These are phyloP conservation scores for Cicer arietinum DNA, from an alignment of 306 rosid species.

Conservation along the genomic window DNA sequence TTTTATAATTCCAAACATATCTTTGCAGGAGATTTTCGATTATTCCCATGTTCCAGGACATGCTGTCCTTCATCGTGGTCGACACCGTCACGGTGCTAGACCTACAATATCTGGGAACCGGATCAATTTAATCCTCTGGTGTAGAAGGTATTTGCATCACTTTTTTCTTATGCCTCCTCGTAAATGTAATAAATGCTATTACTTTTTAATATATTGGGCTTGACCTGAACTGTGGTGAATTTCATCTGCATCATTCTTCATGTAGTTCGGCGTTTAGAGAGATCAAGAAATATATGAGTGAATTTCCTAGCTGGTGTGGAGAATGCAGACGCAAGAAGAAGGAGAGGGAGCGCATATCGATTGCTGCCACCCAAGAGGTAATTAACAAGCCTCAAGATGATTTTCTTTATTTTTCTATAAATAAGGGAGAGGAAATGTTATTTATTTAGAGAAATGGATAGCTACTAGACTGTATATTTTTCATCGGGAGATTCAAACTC, in stretches of 20 bases:
- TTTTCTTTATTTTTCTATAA: not conserved
- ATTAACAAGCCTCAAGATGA: not conserved
- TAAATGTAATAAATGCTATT: slow-evolving; percentile 15
- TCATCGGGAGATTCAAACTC: not conserved
- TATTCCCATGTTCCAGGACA: slow-evolving; percentile 77
- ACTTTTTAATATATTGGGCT: not conserved
- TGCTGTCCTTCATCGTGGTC: slow-evolving; percentile 93
- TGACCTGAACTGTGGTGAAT: not conserved
- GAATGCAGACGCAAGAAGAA: slow-evolving; percentile 80
- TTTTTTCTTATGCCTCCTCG: not conserved
- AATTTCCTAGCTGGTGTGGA: slow-evolving; percentile 84
- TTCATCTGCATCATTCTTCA: not conserved
- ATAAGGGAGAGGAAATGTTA: not conserved
- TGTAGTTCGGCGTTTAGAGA: slow-evolving; percentile 80
- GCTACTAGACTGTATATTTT: not conserved
- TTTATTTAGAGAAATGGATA: not conserved
- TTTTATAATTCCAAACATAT: slow-evolving; percentile 19
- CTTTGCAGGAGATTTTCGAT: slow-evolving; percentile 73
- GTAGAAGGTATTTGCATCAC: slow-evolving; percentile 75
- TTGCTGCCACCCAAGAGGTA: slow-evolving; percentile 78
- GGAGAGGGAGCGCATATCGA: slow-evolving; percentile 62
- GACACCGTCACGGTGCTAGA: slow-evolving; percentile 92
- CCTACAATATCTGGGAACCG: slow-evolving; percentile 82
- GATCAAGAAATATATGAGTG: slow-evolving; percentile 75
- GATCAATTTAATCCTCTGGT: slow-evolving; percentile 85